Evolutionary conservation across 140 eudicot genomes (phyloP).

Genomic region (Stevia rebaudiana): DNA sequence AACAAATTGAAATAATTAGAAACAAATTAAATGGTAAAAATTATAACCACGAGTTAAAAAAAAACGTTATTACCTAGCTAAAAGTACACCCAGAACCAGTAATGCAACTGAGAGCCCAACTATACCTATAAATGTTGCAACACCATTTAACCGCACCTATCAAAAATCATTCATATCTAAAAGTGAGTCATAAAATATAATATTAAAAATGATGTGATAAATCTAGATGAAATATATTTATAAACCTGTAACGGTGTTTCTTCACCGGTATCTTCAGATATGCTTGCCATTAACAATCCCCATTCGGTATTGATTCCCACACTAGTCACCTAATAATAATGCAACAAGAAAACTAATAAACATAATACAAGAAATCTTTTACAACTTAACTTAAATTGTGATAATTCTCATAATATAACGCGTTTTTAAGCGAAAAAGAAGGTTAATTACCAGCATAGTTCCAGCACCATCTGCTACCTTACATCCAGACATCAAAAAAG

Average conservation of each 20-base stretch:
- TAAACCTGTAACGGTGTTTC: constrained; percentile 97
- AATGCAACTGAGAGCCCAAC: constrained; percentile 90
- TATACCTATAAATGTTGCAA: constrained; percentile 93
- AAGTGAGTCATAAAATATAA: constrained; percentile 3
- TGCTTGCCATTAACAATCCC: constrained; percentile 98
- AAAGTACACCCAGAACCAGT: constrained; percentile 60
- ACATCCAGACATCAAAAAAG: constrained; percentile 92
- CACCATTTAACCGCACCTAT: constrained; percentile 92
- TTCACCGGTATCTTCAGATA: constrained; percentile 94
- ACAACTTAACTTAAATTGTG: too few relatives aligned
- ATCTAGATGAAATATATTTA: neutral
- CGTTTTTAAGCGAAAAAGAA: too few relatives aligned
- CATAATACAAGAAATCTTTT: too few relatives aligned
- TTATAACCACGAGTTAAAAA: neutral
- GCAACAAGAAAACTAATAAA: neutral
- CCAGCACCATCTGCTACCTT: constrained; percentile 98
- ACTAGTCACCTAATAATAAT: constrained; percentile 70
- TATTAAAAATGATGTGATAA: neutral
- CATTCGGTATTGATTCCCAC: constrained; percentile 97
- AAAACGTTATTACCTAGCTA: constrained; percentile 47
- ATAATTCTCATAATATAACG: too few relatives aligned
- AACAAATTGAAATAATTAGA: neutral
- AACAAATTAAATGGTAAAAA: neutral
- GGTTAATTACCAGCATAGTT: constrained; percentile 75
- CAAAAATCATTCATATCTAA: constrained; percentile 10